Conservation (phyloP, 2,329 filamentous ascomycete genomes). For the Verruconis gallopava region DNA sequence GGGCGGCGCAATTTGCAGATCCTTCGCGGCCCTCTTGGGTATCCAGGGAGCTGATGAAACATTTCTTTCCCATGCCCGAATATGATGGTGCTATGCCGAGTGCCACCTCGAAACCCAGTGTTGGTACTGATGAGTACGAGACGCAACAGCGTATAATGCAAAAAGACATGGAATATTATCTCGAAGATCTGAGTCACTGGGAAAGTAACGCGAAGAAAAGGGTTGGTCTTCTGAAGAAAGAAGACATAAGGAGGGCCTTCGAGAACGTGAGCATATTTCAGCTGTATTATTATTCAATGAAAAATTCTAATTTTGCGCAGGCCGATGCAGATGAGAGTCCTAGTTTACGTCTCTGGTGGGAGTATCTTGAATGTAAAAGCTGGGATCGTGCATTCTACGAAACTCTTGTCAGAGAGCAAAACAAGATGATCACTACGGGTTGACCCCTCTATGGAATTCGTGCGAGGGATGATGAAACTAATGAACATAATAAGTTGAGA, state of each 20-base stretch:
- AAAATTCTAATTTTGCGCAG: slow-evolving; percentile 11
- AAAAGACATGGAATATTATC: slow-evolving; percentile 22
- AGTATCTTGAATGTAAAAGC: slow-evolving; percentile 32
- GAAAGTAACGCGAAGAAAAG: slow-evolving; percentile 25
- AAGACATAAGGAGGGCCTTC: slow-evolving; percentile 28
- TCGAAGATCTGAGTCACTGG: slow-evolving; percentile 26
- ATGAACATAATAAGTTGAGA: no score
- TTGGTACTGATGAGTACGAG: slow-evolving; percentile 4
- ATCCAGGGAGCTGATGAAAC: slow-evolving; percentile 25
- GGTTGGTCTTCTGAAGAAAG: slow-evolving; percentile 22
- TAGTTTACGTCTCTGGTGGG: slow-evolving; percentile 34
- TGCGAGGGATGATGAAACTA: no score
- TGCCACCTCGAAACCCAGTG: slow-evolving; percentile 10
- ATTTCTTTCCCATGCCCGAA: slow-evolving; percentile 30
- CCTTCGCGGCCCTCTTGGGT: slow-evolving; percentile 28
- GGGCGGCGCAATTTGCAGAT: slow-evolving; percentile 26
- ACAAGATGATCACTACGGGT: no score
- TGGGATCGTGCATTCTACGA: slow-evolving; percentile 31
- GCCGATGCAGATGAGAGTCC: slow-evolving; percentile 27
- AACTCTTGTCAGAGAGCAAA: slow-evolving; percentile 19
- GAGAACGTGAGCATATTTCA: slow-evolving; percentile 17
- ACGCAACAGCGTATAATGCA: slow-evolving; percentile 9
- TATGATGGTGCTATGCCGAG: slow-evolving; percentile 25
- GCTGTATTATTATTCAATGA: not conserved
- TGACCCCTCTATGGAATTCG: no score